Conservation (phyloP, 2,329 filamentous ascomycete species). For the Talaromyces verruculosus region DNA sequence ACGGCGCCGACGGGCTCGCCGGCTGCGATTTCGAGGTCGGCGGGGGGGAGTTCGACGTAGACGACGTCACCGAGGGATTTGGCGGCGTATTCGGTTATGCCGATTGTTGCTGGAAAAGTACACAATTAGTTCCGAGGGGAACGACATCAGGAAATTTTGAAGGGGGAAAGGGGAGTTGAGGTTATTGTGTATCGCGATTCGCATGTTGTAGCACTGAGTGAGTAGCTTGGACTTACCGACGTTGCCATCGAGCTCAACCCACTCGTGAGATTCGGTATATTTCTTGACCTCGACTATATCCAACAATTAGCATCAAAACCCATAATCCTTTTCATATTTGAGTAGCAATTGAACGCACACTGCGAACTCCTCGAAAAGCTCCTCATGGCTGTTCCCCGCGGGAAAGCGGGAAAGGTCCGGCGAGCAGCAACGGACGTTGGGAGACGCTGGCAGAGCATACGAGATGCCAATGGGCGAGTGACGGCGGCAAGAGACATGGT, state of each 20-base stretch:
- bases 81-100: constrained; percentile 89
- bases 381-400: constrained; percentile 41
- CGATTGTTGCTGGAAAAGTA: constrained; percentile 59
- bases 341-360: constrained; percentile 29
- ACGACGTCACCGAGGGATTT: constrained; percentile 93
- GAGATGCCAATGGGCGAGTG: constrained; percentile 39
- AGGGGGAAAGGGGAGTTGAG: neutral
- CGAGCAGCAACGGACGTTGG: constrained; percentile 27
- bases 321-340: neutral
- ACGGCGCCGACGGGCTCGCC: constrained; percentile 91
- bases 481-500: constrained; percentile 42
- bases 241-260: constrained; percentile 85
- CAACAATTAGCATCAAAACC: neutral
- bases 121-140: neutral
- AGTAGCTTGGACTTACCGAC: constrained; percentile 55
- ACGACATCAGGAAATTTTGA: neutral
- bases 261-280: constrained; percentile 98
- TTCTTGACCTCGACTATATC: constrained; percentile 59
- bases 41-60: constrained; percentile 86
- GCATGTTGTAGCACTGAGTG: no score
- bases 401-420: constrained; percentile 38
- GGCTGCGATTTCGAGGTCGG: constrained; percentile 65
- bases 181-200: neutral
- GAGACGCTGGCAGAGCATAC: constrained; percentile 39
- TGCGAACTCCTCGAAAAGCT: constrained; percentile 45